Conservation (phyloP, 1,284 basidiomycete genomes). For the Phenoliferia sp. region DNA sequence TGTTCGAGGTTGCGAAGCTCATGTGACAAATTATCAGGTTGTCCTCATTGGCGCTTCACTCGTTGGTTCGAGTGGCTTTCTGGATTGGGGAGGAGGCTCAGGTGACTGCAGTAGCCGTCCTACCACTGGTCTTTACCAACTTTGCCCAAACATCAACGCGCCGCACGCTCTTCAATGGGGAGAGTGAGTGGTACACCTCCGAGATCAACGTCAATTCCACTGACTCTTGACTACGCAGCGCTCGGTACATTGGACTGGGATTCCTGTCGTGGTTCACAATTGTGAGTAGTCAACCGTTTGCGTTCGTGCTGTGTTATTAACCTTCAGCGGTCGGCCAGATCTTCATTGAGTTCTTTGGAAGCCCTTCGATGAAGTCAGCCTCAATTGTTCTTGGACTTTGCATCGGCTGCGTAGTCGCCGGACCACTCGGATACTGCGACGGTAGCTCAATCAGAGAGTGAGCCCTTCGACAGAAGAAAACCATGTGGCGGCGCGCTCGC, state of each 20-base stretch:
- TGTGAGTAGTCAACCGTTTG: too few species aligned
- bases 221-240: constrained; percentile 42
- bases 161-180: constrained; percentile 43
- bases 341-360: constrained; percentile 66
- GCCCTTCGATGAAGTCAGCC: constrained; percentile 63
- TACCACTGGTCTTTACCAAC: constrained; percentile 57
- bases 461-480: constrained; percentile 37
- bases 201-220: background rate
- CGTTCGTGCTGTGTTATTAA: too few species aligned
- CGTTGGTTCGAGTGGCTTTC: constrained; percentile 65
- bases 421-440: constrained; percentile 67
- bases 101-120: constrained; percentile 56
- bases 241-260: constrained; percentile 76
- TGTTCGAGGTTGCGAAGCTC: constrained; percentile 43
- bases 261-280: constrained; percentile 76
- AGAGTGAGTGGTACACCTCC: background rate
- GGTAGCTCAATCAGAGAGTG: constrained; percentile 32
- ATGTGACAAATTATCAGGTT: constrained; percentile 39
- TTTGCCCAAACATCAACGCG: constrained; percentile 65
- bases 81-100: constrained; percentile 66
- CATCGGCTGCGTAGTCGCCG: constrained; percentile 72
- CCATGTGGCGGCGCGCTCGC: background rate
- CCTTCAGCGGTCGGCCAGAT: too few species aligned
- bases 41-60: constrained; percentile 67
- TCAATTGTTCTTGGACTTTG: constrained; percentile 33